Evolutionary conservation across 768 basidiomycete species (phyloP), one percentile per base, ranked within the genome.

Genomic region (Tylopilus felleus): DNA sequence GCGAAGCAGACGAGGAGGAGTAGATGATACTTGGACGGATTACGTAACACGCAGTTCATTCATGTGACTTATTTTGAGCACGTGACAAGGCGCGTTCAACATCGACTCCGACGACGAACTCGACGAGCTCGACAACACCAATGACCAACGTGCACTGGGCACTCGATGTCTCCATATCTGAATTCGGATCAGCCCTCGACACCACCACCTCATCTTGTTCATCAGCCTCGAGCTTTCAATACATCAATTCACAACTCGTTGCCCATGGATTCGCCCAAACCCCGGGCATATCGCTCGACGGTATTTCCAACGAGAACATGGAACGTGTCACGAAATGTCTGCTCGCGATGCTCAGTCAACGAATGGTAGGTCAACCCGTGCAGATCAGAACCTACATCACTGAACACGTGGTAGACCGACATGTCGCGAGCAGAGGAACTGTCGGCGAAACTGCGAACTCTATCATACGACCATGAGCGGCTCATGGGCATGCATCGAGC

Each of bases 381-480:
- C 31, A 19, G 56, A 38, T 56, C 42, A 27, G 23, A 28, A 54
- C 57, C 47, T 38, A 8, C 21, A 44, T 16, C 28, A 52, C 56
- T 66, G 23, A 71, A 52, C 58, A 39, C 53, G 52, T 49, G 27
- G 36, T 58, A 84, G 83, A 76, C 85, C 63, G 92, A 94, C 67
- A 88, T 93, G 83, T 74, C 80, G 10, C 76, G 83, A n/a, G 83
- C 86, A 33, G 92, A 94, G 63, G 83, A 88, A 12, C 61, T 93
- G 6, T 79, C 83, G 0, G 84, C 88, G 0, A 90, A 89, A 61
- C 69, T 88, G 17, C 78, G 89, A 22, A 92, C 88, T 2, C 73
- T 93, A 1, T 80, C 82, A 3, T 93, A 94, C 56, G 92, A 94
- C 60, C 78, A 90, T 54, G 90, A 92, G 64, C 80, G 92, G 13